Evolutionary conservation across 2,329 filamentous ascomycete genomes (phyloP).

Genomic region (Teratosphaeria destructans): DNA sequence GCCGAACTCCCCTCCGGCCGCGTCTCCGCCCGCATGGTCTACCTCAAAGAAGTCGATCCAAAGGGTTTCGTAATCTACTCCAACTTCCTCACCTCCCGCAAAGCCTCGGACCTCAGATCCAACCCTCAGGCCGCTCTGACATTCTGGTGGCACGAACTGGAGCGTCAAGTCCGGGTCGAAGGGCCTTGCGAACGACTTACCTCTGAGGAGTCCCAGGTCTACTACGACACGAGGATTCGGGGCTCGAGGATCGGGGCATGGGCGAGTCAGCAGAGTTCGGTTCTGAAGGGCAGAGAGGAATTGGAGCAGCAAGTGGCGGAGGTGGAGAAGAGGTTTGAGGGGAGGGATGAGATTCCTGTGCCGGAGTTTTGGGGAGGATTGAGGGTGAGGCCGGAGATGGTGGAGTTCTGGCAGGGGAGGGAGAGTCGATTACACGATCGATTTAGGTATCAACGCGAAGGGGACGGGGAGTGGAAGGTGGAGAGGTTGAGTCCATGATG

Average conservation of each 20-base stretch:
- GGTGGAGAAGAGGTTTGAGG: slow-evolving; percentile 64
- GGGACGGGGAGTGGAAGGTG: slow-evolving; percentile 36
- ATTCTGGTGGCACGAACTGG: slow-evolving; percentile 80
- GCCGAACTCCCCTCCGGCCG: slow-evolving; percentile 72
- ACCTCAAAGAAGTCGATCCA: slow-evolving; percentile 86
- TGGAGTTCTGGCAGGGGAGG: slow-evolving; percentile 96
- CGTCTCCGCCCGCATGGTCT: slow-evolving; percentile 77
- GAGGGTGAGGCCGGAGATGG: slow-evolving; percentile 68
- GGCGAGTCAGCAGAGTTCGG: slow-evolving; percentile 80
- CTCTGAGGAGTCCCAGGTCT: slow-evolving; percentile 59
- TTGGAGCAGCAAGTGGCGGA: slow-evolving; percentile 70
- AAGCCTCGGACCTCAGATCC: slow-evolving; percentile 54
- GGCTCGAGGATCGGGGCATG: slow-evolving; percentile 83
- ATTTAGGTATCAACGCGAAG: slow-evolving; percentile 66
- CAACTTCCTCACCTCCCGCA: slow-evolving; percentile 73
- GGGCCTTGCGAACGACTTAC: slow-evolving; percentile 59
- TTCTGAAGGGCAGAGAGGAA: slow-evolving; percentile 58
- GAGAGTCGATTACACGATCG: slow-evolving; percentile 86
- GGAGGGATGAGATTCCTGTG: slow-evolving; percentile 69
- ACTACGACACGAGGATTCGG: slow-evolving; percentile 57
- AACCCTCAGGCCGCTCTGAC: slow-evolving; percentile 76
- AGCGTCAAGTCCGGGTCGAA: slow-evolving; percentile 87
- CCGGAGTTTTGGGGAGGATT: slow-evolving; percentile 93
- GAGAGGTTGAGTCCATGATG: slow-evolving; percentile 61
- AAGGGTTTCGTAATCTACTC: slow-evolving; percentile 83